Conservation (phyloP, 192 early-diverging fungal species). For the Coemansia sp. region DNA sequence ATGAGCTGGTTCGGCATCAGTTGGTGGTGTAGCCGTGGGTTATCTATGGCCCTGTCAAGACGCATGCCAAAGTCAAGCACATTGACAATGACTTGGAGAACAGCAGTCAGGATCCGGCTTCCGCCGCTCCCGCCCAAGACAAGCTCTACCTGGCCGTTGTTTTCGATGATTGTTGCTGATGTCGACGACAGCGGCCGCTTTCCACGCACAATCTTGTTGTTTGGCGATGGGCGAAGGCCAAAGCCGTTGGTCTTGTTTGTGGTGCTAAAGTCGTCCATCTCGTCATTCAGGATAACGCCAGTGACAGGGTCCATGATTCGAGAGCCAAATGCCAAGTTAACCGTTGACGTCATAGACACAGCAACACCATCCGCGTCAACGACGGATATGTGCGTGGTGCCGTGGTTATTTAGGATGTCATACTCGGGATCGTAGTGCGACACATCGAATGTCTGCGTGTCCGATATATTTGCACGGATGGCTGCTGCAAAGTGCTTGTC, state of each 20-base stretch:
- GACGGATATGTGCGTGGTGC: conserved; percentile 89
- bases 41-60: conserved; percentile 67
- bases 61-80: conserved; percentile 70
- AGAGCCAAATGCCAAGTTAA: conserved; percentile 89
- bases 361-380: conserved; percentile 72
- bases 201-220: conserved; percentile 74
- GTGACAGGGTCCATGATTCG: conserved; percentile 81
- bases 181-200: conserved; percentile 80
- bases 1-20: conserved; percentile 72
- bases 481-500: conserved; percentile 66
- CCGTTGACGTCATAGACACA: conserved; percentile 85
- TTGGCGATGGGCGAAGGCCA: conserved; percentile 80
- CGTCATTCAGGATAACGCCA: conserved; percentile 90
- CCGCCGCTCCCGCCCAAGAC: conserved; percentile 89
- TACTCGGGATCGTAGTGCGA: conserved; percentile 80
- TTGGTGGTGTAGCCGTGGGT: conserved; percentile 86
- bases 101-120: conserved; percentile 76
- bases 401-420: conserved; percentile 76
- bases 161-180: conserved; percentile 49
- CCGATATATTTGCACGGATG: conserved; percentile 73
- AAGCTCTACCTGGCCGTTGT: conserved; percentile 60
- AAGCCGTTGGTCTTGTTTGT: conserved; percentile 69
- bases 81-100: conserved; percentile 72
- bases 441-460: conserved; percentile 65
- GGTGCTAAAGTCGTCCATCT: conserved; percentile 95